These are phyloP conservation scores for Mimosa pudica DNA, from an alignment of 306 rosid species.

Conservation along the genomic window DNA sequence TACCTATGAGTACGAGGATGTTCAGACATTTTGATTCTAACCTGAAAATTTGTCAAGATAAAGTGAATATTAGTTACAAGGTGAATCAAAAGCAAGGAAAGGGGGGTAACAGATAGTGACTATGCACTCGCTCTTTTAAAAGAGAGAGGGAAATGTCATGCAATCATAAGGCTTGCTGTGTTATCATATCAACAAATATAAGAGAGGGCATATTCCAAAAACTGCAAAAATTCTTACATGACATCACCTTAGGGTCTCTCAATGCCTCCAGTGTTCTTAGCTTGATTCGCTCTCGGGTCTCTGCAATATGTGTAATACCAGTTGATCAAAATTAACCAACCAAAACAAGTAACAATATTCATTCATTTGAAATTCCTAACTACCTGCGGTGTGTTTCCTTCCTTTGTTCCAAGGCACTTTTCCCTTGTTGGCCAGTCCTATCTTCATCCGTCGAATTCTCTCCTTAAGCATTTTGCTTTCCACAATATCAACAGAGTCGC, in stretches of 20 bases:
- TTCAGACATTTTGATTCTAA: constrained; percentile 73
- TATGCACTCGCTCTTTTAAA: not conserved
- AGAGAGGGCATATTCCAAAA: constrained; percentile 33
- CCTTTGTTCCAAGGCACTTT: constrained; percentile 97
- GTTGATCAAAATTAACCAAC: constrained; percentile 32
- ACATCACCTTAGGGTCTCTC: constrained; percentile 93
- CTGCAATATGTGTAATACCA: constrained; percentile 44
- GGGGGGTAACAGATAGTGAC: not conserved
- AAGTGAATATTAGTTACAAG: constrained; percentile 13
- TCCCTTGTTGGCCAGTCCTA: constrained; percentile 87
- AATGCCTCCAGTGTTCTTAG: constrained; percentile 77
- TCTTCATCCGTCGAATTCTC: constrained; percentile 64
- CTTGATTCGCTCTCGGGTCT: constrained; percentile 74
- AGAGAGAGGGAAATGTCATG: not conserved
- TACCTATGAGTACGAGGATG: constrained; percentile 75
- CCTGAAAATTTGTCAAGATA: constrained; percentile 57
- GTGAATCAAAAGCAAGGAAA: constrained; percentile 3
- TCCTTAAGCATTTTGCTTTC: constrained; percentile 50
- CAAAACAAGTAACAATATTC: constrained; percentile 6
- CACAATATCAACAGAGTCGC: constrained; percentile 32
- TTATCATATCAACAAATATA: constrained; percentile 24
- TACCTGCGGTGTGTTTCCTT: constrained; percentile 78
- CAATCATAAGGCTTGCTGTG: constrained; percentile 17
- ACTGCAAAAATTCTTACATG: constrained; percentile 60
- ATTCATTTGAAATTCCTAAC: constrained; percentile 39